Evolutionary conservation across 163 green algal species (phyloP), one percentile per base, ranked within the genome.

Genomic region (Scenedesmus sp.): DNA sequence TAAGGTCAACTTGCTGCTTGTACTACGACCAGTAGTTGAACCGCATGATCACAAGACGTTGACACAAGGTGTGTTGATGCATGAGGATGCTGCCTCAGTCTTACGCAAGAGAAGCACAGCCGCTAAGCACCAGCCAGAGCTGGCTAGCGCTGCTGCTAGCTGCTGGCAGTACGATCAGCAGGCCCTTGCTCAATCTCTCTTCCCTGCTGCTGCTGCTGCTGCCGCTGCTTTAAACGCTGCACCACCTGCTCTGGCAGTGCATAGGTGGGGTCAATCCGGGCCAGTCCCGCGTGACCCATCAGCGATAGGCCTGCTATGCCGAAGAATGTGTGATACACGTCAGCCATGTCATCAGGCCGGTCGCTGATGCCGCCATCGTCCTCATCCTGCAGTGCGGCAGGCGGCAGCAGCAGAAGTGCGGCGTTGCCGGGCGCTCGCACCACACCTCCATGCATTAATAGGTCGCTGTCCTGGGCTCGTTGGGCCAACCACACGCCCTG

Each of bases 281-380:
- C 89, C 33, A 99, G 93, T 7, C 94, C 95, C 3, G 92, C 84
- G 46, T 98, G 94, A 0, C 96, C 96, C 97, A 99, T 96, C 40
- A 99, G 94, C 5, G 94, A 95, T 20, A 99, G 92, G 0, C 96
- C 98, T 7, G 98, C 98, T 43, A 99, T 96, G 37, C 98, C 98
- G 85, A 99, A 99, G 84, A 99, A 99, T 22, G 98, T 99, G 95
- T 99, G 98, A 90, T 98, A 99, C 15, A 99, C 96, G 87, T 99
- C 98, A 3, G 96, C 97, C 95, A 98, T 96, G 94, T 99, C 97
- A n/a, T 99, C 98, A 0, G 98, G 97, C 37, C 98, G 85, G 93
- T 99, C 98, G 4, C 95, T 98, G 88, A 99, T 99, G 51, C 98
- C 98, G 3, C 98, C 98, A 16, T 96, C 92, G 35, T 99, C 94